Evolutionary conservation across 106 monocot genomes (phyloP), one percentile per base, ranked within the genome.

Genomic region (Dioscorea zingiberensis): DNA sequence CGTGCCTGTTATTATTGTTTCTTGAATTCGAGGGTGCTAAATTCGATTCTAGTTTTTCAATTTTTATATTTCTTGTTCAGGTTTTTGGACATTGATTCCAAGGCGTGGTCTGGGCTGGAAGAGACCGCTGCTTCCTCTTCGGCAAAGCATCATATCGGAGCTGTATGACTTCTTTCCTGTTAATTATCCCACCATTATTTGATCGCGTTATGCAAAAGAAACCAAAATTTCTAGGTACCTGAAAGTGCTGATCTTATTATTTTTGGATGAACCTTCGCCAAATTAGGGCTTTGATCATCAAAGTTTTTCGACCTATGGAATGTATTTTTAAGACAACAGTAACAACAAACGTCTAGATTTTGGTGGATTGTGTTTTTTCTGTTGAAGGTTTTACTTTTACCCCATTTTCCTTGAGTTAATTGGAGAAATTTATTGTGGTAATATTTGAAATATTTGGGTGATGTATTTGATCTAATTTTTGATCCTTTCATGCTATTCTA

Each of bases 61-160:
- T 38, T 38, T 1, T 11, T n/a, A n/a, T 44, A 30, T 38, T 38
- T 64, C 21, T 64, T 29, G 21, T 17, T 11, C 48, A 94, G 94
- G 44, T 90, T 90, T 24, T 47, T 94, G 47, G 84, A 81, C 22
- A 86, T 94, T 14, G 84, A 94, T 77, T 38, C 49, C 2, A 82
- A 84, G 74, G 86, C 89, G 44, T 94, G 94, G 89, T 60, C 71
- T 4, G 94, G 82, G 3, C 74, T 94, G 54, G 94, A 90, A 73
- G 80, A 90, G 68, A 81, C 81, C 0, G 90, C 84, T 0, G 84
- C 82, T 2, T 79, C 69, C 12, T 72, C 72, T 25, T 57, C 81
- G 8, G 74, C 75, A 13, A 84, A 82, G 74, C 80, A 84, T 75
- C 86, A 94, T 25, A 67, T 82, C 26, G 79, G 76, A 54, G 79